These are phyloP conservation scores for Syzygium aromaticum DNA, from an alignment of 345 rosid genomes.

Conservation along the genomic window DNA sequence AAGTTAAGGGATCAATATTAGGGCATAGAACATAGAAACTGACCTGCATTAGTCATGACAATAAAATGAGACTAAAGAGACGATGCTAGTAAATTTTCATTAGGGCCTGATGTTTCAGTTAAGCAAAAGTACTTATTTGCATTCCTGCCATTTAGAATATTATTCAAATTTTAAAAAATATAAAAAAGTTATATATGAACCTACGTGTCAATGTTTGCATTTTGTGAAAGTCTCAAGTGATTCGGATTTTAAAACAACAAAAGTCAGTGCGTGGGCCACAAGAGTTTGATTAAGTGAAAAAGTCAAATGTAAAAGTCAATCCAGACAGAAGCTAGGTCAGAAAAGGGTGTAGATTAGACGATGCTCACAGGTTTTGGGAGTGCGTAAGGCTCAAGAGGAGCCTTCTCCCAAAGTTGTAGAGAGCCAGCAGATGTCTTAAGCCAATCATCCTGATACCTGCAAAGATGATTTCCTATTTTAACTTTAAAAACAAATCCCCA, in stretches of 20 bases:
- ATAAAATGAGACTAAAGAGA: not conserved
- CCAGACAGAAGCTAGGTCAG: not conserved
- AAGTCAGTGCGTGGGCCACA: not conserved
- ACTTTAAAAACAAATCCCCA: not conserved
- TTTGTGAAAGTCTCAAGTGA: not conserved
- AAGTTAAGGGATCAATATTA: conserved; percentile 89
- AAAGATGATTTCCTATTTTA: conserved; percentile 1
- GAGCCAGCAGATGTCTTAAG: conserved; percentile 78
- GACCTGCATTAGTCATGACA: conserved; percentile 38
- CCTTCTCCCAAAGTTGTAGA: conserved; percentile 94
- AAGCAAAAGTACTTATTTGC: not conserved
- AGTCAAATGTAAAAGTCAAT: not conserved
- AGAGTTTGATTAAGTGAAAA: not conserved
- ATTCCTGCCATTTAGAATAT: not conserved
- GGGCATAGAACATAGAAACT: conserved; percentile 84
- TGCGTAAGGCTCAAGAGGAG: conserved; percentile 97
- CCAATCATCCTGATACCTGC: conserved; percentile 99
- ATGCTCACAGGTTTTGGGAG: conserved; percentile 66
- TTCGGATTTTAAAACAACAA: not conserved
- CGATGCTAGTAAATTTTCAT: not conserved
- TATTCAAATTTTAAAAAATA: not conserved
- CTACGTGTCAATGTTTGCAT: not conserved
- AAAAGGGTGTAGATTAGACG: not conserved
- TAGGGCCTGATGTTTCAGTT: not conserved
- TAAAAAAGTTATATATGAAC: not conserved